Conservation (phyloP, 2,329 filamentous ascomycete species). For the Fusarium torulosum region DNA sequence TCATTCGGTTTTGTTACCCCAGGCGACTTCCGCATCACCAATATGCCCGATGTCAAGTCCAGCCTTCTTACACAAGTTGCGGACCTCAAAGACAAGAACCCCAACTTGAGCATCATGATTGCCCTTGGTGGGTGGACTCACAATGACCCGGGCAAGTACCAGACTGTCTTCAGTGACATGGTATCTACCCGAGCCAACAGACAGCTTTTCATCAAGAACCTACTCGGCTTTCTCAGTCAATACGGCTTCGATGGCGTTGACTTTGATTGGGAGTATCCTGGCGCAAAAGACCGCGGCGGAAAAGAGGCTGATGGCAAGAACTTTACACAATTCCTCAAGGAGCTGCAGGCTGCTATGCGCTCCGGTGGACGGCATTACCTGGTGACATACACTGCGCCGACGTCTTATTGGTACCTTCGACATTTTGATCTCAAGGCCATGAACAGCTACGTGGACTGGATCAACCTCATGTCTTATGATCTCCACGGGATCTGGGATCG, state of each 20-base stretch:
- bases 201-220: constrained; percentile 54
- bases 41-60: background rate
- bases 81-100: constrained; percentile 46
- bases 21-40: background rate
- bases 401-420: constrained; percentile 50
- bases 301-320: constrained; percentile 37
- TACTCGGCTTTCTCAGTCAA: constrained; percentile 40
- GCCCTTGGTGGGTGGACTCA: constrained; percentile 60
- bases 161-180: constrained; percentile 47
- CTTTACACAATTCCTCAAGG: constrained; percentile 3
- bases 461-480: constrained; percentile 60
- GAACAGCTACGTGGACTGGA: constrained; percentile 49
- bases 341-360: background rate
- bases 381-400: constrained; percentile 43
- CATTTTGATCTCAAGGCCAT: constrained; percentile 40
- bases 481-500: constrained; percentile 58
- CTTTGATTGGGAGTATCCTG: constrained; percentile 50
- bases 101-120: constrained; percentile 50
- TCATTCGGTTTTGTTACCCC: background rate
- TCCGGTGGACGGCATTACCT: background rate
- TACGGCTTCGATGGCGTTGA: constrained; percentile 50
- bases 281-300: constrained; percentile 44
- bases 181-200: constrained; percentile 41
- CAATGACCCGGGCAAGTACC: constrained; percentile 34
- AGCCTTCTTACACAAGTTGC: constrained; percentile 46